Conservation (phyloP, 2,329 filamentous ascomycete species). For the Lachnellula willkommii region DNA sequence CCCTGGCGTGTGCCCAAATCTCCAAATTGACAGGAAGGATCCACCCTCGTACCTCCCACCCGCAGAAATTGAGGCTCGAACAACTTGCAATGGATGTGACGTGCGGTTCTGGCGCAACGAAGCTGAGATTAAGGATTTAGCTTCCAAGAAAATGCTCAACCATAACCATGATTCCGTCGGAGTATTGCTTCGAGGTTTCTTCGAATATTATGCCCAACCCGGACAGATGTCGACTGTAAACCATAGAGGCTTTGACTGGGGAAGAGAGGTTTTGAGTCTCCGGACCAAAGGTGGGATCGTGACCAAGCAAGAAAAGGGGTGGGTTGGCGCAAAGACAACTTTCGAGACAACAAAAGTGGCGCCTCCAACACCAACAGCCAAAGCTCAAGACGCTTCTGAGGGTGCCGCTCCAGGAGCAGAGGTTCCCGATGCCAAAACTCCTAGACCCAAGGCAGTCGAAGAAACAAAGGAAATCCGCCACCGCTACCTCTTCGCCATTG, state of each 20-base stretch:
- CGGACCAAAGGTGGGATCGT: conserved; percentile 65
- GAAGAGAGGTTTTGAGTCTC: conserved; percentile 70
- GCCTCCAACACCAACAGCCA: conserved; percentile 20
- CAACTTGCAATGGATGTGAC: conserved; percentile 57
- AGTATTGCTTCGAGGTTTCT: conserved; percentile 73
- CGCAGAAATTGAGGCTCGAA: conserved; percentile 35
- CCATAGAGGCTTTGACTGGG: conserved; percentile 70
- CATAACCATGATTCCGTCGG: conserved; percentile 67
- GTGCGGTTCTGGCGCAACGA: conserved; percentile 78
- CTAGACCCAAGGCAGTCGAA: conserved; percentile 23
- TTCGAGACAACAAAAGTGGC: conserved; percentile 44
- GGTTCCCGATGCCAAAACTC: conserved; percentile 3
- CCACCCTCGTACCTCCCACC: conserved; percentile 38
- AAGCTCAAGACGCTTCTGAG: conserved; percentile 2
- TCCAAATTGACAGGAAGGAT: conserved; percentile 56
- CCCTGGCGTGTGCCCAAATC: conserved; percentile 79
- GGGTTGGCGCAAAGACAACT: conserved; percentile 75
- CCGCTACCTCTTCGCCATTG: conserved; percentile 81
- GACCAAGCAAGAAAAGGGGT: conserved; percentile 72
- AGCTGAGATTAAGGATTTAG: conserved; percentile 58
- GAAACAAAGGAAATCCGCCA: conserved; percentile 63
- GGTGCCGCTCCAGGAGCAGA: background rate
- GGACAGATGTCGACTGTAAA: conserved; percentile 47
- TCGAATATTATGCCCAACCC: conserved; percentile 73
- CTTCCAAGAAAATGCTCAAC: conserved; percentile 54